Base-by-base conservation (phyloP, 495 filamentous ascomycete genomes). In the Zalerion maritima region DNA sequence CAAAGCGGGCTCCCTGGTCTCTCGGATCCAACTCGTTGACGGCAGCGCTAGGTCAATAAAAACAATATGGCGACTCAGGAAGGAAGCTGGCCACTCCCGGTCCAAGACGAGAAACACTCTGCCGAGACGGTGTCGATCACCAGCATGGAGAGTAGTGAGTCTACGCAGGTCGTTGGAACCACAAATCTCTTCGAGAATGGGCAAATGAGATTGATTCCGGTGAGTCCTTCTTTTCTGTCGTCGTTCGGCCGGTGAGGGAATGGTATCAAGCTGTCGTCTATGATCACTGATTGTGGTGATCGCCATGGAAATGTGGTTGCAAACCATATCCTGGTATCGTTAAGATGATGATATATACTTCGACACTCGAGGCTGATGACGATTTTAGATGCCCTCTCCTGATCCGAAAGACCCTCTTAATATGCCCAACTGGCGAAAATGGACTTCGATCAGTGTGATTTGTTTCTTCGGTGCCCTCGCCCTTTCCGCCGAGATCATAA, bases 401-500 rank as follows among this genome's bases (percentile, higher is more conserved):
- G 45, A 48, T 25, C 42, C 45, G 10, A 48, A 40, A 28, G 34
- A 45, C 34, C 38, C 45, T 9, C 24, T 48, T 6, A 48, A 48
- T 29, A 16, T 48, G 15, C 41, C 38, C 1, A 5, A 28, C 10
- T 45, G 45, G 45, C 23, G 42, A 24, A 48, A 42, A 34, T 38
- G 42, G 38, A 24, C 32, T 2, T 34, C 38, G 7, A 32, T 44
- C 16, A 36, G 35, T 16, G 30, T 29, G 5, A 23, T 42, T 11
- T 45, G 42, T 31, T 48, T 48, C 26, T 48, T 40, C 15, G 42
- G 45, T 18, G 40, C 45, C 14, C 25, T 45, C 4, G 35, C 45
- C 23, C 35, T 42, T 6, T 29, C 35, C 3, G 34, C 45, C 21
- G 35, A 48, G 29, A 26, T 40, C 28, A 40, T 45, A 13, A 37